Conservation (phyloP, 306 rosid species). For the Trichosanthes truncata region DNA sequence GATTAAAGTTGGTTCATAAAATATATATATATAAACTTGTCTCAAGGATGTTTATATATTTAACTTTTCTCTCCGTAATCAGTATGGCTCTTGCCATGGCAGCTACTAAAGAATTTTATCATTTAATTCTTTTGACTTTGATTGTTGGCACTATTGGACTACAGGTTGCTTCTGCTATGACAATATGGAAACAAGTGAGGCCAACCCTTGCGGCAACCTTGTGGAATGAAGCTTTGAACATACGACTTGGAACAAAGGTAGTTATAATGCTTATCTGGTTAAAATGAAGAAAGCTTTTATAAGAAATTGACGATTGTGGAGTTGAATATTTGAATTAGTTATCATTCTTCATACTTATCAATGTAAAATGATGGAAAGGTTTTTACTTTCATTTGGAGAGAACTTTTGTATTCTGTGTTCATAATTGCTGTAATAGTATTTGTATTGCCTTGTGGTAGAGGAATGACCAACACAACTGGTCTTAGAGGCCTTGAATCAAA, state of each 20-base stretch:
- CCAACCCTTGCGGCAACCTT: slow-evolving; percentile 85
- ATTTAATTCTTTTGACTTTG: slow-evolving; percentile 9
- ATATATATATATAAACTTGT: not conserved
- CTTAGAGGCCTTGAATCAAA: not conserved
- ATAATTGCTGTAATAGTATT: not conserved
- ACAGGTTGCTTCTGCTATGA: slow-evolving; percentile 97
- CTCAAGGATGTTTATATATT: not conserved
- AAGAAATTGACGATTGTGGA: not conserved
- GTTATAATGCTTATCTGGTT: slow-evolving; percentile 15
- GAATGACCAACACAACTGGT: not conserved
- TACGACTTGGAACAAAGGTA: slow-evolving; percentile 79
- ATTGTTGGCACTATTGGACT: slow-evolving; percentile 16
- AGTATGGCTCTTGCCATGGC: not conserved
- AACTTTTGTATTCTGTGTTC: not conserved
- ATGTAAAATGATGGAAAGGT: not conserved
- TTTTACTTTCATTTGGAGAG: not conserved
- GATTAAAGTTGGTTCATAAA: too few relatives aligned
- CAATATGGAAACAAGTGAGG: slow-evolving; percentile 82
- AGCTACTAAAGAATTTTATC: not conserved
- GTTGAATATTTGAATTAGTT: not conserved
- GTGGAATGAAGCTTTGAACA: slow-evolving; percentile 99
- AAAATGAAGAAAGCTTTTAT: not conserved
- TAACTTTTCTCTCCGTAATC: not conserved
- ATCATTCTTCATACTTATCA: not conserved
- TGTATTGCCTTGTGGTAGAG: not conserved